Percentiles rank a stretch among this genome's conserved stretches.
Evolutionary conservation across 2,329 filamentous ascomycete species (phyloP).

Genomic region (Sclerotinia borealis): DNA sequence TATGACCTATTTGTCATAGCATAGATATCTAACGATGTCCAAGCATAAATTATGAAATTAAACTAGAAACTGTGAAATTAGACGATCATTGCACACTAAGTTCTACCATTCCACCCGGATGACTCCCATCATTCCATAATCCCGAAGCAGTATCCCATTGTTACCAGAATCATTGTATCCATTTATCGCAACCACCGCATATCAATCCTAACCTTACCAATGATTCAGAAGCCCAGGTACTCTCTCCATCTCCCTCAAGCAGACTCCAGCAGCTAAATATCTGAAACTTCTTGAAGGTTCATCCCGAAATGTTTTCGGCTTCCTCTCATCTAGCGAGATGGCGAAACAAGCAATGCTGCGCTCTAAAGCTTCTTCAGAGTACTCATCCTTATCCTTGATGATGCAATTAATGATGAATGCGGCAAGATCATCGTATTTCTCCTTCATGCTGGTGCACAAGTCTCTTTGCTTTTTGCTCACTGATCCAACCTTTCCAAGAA

Average conservation of each 20-base stretch:
- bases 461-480: conserved; percentile 37
- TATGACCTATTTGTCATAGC: not conserved
- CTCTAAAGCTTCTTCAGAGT: conserved; percentile 38
- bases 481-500: conserved; percentile 44
- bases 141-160: not conserved
- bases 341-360: conserved; percentile 45
- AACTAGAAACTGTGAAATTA: not conserved
- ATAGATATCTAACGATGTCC: not conserved
- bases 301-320: conserved; percentile 24
- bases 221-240: conserved; percentile 4
- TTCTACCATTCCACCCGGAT: not conserved
- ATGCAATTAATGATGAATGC: conserved; percentile 40
- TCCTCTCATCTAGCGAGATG: conserved; percentile 35
- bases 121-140: not conserved
- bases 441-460: conserved; percentile 37
- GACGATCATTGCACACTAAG: no score
- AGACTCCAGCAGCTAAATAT: conserved; percentile 46
- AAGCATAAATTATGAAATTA: not conserved
- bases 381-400: conserved; percentile 34
- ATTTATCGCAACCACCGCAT: not conserved
- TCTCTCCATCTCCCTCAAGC: conserved; percentile 42
- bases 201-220: not conserved
- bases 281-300: conserved; percentile 43
- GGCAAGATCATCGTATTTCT: conserved; percentile 38
- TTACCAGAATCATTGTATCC: no score